Conservation (phyloP, 345 rosid species). For the Citrus australasica region DNA sequence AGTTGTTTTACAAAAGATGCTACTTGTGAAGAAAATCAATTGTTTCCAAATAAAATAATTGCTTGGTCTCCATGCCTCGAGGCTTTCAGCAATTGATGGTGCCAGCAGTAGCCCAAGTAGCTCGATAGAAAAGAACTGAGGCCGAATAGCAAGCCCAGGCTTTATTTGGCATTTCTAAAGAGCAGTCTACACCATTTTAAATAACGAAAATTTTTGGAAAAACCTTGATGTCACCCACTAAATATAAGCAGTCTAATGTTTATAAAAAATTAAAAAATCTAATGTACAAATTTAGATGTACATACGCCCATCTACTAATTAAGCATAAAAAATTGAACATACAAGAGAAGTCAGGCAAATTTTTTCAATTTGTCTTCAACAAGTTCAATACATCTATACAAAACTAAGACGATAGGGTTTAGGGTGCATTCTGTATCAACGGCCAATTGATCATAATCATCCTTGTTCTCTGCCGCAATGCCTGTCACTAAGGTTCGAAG, state of each 20-base stretch:
- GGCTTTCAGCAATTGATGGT: not conserved
- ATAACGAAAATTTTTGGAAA: not conserved
- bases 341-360: not conserved
- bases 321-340: not conserved
- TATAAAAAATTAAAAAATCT: not conserved
- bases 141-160: too few relatives aligned
- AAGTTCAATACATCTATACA: slow-evolving; percentile 84
- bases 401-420: slow-evolving; percentile 65
- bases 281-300: not conserved
- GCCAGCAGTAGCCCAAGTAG: not conserved
- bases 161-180: too few relatives aligned
- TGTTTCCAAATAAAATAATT: too few relatives aligned
- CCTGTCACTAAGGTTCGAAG: slow-evolving; percentile 56
- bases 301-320: not conserved
- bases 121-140: not conserved
- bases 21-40: too few relatives aligned
- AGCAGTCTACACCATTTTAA: too few relatives aligned
- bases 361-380: slow-evolving; percentile 60
- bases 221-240: not conserved
- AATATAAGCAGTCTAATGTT: not conserved
- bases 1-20: too few relatives aligned
- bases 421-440: slow-evolving; percentile 36
- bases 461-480: slow-evolving; percentile 40
- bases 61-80: too few relatives aligned
- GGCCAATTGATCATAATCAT: slow-evolving; percentile 35